phyloP scores from a whole-genome alignment of 805 yeast species.

The Peterozyma xylosa region DNA sequence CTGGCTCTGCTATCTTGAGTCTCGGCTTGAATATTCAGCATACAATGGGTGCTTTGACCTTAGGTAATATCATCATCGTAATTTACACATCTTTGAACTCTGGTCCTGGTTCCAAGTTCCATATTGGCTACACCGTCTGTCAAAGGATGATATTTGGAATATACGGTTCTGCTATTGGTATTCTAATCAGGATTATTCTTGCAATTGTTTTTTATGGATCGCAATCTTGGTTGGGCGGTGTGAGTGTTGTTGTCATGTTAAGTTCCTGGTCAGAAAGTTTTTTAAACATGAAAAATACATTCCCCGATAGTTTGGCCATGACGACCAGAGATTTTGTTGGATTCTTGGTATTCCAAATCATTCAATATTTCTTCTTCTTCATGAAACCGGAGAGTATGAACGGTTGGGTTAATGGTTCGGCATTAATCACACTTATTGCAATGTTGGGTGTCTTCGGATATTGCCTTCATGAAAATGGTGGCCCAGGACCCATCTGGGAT shows the following conservation, averaged over 20 bases:
- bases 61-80: conserved; percentile 38
- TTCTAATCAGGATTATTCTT: conserved; percentile 32
- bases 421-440: not conserved
- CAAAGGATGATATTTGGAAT: conserved; percentile 38
- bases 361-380: conserved; percentile 31
- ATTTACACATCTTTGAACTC: conserved; percentile 36
- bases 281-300: conserved; percentile 28
- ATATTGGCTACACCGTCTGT: conserved; percentile 39
- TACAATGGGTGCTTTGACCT: conserved; percentile 32
- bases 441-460: conserved; percentile 1
- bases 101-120: conserved; percentile 40
- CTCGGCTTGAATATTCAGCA: conserved; percentile 38
- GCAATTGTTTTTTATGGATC: conserved; percentile 40
- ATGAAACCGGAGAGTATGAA: conserved; percentile 32
- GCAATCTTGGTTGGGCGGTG: conserved; percentile 39
- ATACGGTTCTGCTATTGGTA: conserved; percentile 34
- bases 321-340: conserved; percentile 33
- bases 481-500: conserved; percentile 11
- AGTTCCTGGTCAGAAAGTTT: conserved; percentile 30
- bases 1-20: conserved; percentile 35
- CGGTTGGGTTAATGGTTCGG: conserved; percentile 1
- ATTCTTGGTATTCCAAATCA: conserved; percentile 34
- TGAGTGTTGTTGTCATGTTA: conserved; percentile 29
- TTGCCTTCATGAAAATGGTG: conserved; percentile 4
- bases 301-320: conserved; percentile 29